Base-by-base conservation (phyloP, 2,329 filamentous ascomycete species). In the Rutstroemia sp. region DNA sequence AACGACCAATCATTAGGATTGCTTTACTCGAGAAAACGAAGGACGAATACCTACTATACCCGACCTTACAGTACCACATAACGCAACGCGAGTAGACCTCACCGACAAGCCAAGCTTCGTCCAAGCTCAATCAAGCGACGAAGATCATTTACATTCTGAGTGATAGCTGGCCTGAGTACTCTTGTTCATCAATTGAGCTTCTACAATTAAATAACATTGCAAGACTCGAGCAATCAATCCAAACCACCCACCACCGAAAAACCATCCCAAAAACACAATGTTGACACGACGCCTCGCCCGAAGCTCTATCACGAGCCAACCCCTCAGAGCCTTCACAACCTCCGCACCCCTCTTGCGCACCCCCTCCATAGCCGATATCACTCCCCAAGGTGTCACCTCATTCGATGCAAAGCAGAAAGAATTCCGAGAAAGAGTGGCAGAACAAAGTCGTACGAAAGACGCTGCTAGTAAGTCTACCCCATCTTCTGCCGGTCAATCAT, bases 281-380 rank as follows among this genome's bases (percentile, higher is more conserved):
- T 76, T 66, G 44, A 57, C 63, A 44, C 61, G 61, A 55, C 62
- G 62, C 38, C 21, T 67, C 10, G 27, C 60, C 14, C 62, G 61
- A 51, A 62, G 60, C 60, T 61, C 64, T 45, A 58, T 61, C 57
- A 57, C 59, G 66, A 71, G 67, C 64, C 41, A 54, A 25, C 30
- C 73, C 75, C 60, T 78, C 76, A 68, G 73, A 75, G 74, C 81
- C 64, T 80, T 88, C 68, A 77, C 77, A 69, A 78, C 80, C 57
- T 30, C 54, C 6, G 71, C 77, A 57, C 60, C 70, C 62, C 67
- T 70, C 62, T 67, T 61, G 67, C 70, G 57, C 71, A 72, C 84
- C 19, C 94, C 94, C n/a, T 84, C 87, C 39, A 82, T 99, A 63
- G 87, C 88, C 70, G 92, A 99, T 73, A 84, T 99, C 76, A 87